Evolutionary conservation across 768 basidiomycete species (phyloP).

Genomic region (Boletus reticulatus): DNA sequence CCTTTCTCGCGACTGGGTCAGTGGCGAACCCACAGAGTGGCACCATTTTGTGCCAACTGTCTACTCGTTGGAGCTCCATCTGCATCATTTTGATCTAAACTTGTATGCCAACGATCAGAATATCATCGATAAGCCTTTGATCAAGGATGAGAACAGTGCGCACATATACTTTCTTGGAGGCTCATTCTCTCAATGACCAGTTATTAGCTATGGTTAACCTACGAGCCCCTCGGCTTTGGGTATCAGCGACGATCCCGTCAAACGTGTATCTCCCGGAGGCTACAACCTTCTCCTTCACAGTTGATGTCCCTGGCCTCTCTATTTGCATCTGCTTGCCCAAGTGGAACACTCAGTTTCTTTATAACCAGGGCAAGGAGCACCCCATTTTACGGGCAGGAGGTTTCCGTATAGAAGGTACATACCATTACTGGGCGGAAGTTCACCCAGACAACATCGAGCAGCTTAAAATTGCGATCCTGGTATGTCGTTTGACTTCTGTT

Average conservation of each 20-base stretch:
- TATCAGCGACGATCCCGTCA: constrained; percentile 57
- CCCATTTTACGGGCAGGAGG: constrained; percentile 59
- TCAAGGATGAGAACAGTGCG: constrained; percentile 82
- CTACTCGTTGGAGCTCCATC: constrained; percentile 66
- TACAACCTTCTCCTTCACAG: constrained; percentile 61
- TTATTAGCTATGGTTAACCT: constrained; percentile 68
- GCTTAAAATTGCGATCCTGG: constrained; percentile 64
- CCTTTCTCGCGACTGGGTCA: constrained; percentile 88
- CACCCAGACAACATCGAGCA: constrained; percentile 75
- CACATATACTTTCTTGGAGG: neutral
- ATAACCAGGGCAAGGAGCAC: constrained; percentile 56
- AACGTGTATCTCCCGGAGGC: constrained; percentile 71
- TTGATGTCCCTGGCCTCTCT: constrained; percentile 56
- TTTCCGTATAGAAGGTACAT: constrained; percentile 64
- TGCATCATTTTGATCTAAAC: constrained; percentile 76
- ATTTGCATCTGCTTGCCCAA: constrained; percentile 71
- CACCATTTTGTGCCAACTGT: constrained; percentile 80
- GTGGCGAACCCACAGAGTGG: constrained; percentile 78
- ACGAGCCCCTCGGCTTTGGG: constrained; percentile 55
- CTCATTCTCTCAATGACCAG: neutral
- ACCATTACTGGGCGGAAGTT: constrained; percentile 68
- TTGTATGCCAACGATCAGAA: constrained; percentile 94
- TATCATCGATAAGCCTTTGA: constrained; percentile 86
- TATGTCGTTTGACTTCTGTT: constrained; percentile 23
- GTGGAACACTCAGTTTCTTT: constrained; percentile 85